These are phyloP conservation scores for Dictyostelium intermedium DNA, from an alignment of 78 protist species.

Conservation along the genomic window DNA sequence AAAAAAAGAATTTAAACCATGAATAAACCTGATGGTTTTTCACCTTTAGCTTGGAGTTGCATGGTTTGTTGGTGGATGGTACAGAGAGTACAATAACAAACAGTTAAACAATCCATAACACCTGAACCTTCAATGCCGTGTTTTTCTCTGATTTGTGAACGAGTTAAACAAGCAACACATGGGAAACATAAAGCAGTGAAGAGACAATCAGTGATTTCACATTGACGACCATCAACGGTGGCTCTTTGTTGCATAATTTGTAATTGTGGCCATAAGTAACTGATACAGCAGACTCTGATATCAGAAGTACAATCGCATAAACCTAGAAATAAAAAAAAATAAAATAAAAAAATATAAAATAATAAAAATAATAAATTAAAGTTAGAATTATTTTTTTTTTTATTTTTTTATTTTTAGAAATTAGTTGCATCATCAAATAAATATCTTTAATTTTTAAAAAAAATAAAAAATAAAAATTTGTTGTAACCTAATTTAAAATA, in stretches of 20 bases:
- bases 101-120: slow-evolving; percentile 25
- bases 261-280: slow-evolving; percentile 54
- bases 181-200: slow-evolving; percentile 30
- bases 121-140: slow-evolving; percentile 61
- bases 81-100: slow-evolving; percentile 53
- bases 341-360: background rate
- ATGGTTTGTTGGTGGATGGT: slow-evolving; percentile 48
- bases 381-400: background rate
- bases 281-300: slow-evolving; percentile 49
- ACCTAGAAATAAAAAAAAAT: background rate
- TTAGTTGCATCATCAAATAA: too few species aligned
- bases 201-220: slow-evolving; percentile 14
- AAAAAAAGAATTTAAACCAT: slow-evolving; percentile 20
- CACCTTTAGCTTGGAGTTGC: slow-evolving; percentile 67
- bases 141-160: slow-evolving; percentile 33
- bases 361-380: background rate
- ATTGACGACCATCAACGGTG: slow-evolving; percentile 63
- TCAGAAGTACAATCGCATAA: slow-evolving; percentile 48
- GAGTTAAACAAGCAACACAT: slow-evolving; percentile 22
- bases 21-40: slow-evolving; percentile 70
- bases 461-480: too few species aligned
- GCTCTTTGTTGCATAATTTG: slow-evolving; percentile 75
- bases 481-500: background rate
- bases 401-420: background rate
- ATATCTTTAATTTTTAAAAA: too few species aligned